Evolutionary conservation across 2,329 filamentous ascomycete species (phyloP), one percentile per base, ranked within the genome.

Genomic region (Atkinsonella texensis): DNA sequence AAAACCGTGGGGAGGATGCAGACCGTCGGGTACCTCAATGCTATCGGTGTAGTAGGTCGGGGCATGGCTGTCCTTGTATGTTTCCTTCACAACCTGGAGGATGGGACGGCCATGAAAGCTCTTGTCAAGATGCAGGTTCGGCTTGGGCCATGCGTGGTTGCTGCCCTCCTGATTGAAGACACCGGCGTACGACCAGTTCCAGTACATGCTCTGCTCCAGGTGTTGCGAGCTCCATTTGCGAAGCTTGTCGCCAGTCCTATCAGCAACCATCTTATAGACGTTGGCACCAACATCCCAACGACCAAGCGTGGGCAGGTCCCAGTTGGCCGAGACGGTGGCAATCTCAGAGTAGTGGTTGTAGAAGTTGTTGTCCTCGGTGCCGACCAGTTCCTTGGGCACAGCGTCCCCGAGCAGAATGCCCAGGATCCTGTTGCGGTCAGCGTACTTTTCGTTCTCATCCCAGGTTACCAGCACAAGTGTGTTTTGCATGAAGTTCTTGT

Each of bases 401-500:
- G 81, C 83, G 53, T 86, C 86, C 15, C 87, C 88, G 3, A 93
- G 70, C 0, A 93, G 75, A 57, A 93, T 75, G 55, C 73, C 79
- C 54, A 87, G 77, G 49, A 93, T 76, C 41, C 74, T 74, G 74
- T 93, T 93, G 58, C 78, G 76, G 28, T 72, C 68, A 6, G 72
- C 66, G 67, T 89, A 89, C 10, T 77, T 81, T 59, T 84, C 79
- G 64, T 83, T 86, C 70, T 93, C 88, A 57, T 93, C 88, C 61
- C 89, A 93, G 10, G 82, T 90, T 54, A 93, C 66, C 5, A 91
- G 71, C 10, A 93, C 76, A 1, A 93, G 75, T 0, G 85, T 90
- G 61, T 85, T 80, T 48, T 85, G 71, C 79, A 84, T 85, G 67
- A 93, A 91, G 58, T 83, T 77, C 47, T 71, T 66, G 69, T 91